Evolutionary conservation across 129 eudicot species (phyloP), one percentile per base, ranked within the genome.

Genomic region (Logfia minima): DNA sequence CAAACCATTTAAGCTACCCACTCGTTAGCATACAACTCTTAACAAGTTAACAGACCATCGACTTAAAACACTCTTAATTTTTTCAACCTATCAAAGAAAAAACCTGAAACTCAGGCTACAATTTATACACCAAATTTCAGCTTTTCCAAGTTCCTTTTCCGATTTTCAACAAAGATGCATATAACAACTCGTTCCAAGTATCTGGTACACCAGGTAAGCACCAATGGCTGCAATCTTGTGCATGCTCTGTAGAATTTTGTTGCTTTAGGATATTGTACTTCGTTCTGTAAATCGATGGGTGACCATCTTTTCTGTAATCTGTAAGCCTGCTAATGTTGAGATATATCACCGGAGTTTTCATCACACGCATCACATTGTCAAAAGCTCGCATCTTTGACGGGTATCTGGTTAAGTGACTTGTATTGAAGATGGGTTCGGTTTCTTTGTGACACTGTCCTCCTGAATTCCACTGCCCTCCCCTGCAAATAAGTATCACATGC

Each of bases 151-250:
- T 82, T 11, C 94, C 92, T 74, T 55, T 81, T 68, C 89, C 86
- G n/a, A 73, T 68, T 68, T 85, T 80, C 66, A 90, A 63, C n/a
- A 93, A 91, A 66, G 96, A 90, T 14, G 87, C 93, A 72, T 93
- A 93, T 28, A 93, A 81, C 83, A 93, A 77, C 85, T 93, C 97
- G 22, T 93, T 93, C 97, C 98, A 93, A 55, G 93, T 84, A 65
- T 93, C 98, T 0, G 98, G 98, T 31, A 93, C 97, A 29, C 98
- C 98, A 0, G 98, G 98, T 85, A 93, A 82, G 80, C 98, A 93
- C 97, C 97, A 93, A 77, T 93, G 97, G 70, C 98, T 93, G 86
- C 98, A 93, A 81, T 93, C 98, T 74, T 93, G 96, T 4, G 84
- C 76, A 11, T 85, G 90, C 48, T 75, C 88, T 0, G 83, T 91